These are phyloP conservation scores for Abelmoschus esculentus DNA, from an alignment of 345 rosid species.

Conservation along the genomic window DNA sequence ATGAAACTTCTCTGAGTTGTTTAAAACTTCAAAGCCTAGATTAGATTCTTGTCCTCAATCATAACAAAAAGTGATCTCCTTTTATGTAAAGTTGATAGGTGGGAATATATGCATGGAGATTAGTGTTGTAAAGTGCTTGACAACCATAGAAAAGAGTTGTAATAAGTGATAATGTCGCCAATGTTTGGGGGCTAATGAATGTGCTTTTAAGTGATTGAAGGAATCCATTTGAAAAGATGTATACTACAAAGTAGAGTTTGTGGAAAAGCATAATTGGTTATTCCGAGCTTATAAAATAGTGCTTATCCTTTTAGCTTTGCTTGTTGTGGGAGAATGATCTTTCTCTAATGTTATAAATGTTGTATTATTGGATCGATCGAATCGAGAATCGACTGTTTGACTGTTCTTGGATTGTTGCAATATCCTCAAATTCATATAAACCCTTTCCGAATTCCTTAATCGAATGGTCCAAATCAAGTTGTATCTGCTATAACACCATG, in stretches of 20 bases:
- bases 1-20: constrained; percentile 2
- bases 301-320: no score
- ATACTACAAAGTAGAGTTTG: constrained; percentile 19
- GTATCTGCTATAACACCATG: neutral
- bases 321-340: no score
- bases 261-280: constrained; percentile 22
- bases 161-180: constrained; percentile 25
- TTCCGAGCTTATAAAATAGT: constrained; percentile 10
- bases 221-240: constrained; percentile 40
- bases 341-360: no score
- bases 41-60: constrained; percentile 47
- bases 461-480: no score
- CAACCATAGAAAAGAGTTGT: constrained; percentile 31
- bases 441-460: no score
- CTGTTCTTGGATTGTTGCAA: no score
- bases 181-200: constrained; percentile 16
- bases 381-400: no score
- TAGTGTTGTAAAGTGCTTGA: constrained; percentile 29
- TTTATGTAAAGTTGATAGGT: constrained; percentile 37
- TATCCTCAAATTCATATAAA: no score
- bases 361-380: no score
- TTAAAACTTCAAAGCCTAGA: constrained; percentile 22
- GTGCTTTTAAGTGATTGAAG: constrained; percentile 33
- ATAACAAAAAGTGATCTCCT: constrained; percentile 27
- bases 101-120: constrained; percentile 50